phyloP scores from a whole-genome alignment of 2,329 filamentous ascomycete genomes.

The Tolypocladium guangdongense region DNA sequence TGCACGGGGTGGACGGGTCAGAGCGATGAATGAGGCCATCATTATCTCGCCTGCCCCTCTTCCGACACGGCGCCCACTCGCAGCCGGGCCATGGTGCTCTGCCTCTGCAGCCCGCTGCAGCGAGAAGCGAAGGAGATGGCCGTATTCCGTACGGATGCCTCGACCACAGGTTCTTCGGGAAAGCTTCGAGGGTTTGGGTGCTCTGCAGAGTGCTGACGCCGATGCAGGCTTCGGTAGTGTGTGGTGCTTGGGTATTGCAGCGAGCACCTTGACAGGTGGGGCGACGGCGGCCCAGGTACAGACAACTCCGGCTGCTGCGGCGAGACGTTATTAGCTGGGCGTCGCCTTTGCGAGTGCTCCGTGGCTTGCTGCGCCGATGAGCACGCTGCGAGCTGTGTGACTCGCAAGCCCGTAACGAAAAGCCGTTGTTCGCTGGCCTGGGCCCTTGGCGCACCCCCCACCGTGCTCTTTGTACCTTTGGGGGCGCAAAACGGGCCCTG shows the following conservation, averaged over 20 bases:
- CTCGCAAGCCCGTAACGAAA: background rate
- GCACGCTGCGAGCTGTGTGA: background rate
- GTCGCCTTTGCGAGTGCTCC: background rate
- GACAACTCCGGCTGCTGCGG: background rate
- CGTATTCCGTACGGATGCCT: background rate
- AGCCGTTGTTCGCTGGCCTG: too few relatives aligned
- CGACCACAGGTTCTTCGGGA: background rate
- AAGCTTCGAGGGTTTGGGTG: background rate
- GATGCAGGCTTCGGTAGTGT: background rate
- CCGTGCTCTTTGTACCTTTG: background rate
- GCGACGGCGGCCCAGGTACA: background rate
- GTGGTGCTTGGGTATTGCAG: background rate
- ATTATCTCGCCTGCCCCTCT: background rate
- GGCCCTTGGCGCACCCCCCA: too few relatives aligned
- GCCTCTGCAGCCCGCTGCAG: background rate
- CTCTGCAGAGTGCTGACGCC: background rate
- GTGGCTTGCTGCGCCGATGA: background rate
- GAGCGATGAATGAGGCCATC: background rate
- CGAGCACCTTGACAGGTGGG: background rate
- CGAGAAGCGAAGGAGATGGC: background rate
- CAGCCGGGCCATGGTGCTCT: background rate
- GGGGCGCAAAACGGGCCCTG: background rate
- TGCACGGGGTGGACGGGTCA: background rate
- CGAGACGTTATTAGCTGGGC: background rate
- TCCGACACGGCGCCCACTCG: background rate